A percentile compares a stretch with the other conserved stretches of the same genome.
These are phyloP conservation scores for Verbascum thapsus DNA, from an alignment of 257 asterid species.

Conservation along the genomic window DNA sequence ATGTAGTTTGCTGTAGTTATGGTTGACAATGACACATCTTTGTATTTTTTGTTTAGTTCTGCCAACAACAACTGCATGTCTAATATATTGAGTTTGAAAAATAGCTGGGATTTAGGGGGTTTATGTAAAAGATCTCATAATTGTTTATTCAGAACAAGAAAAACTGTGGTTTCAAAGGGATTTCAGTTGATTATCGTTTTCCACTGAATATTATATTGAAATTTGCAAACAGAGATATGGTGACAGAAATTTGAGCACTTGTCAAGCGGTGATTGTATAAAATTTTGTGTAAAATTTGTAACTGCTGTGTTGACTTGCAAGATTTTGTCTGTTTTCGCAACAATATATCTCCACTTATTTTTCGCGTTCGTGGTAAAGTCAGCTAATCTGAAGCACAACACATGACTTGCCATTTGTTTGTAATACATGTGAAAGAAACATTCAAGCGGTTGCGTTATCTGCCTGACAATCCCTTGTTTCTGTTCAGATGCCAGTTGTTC, in stretches of 20 bases:
- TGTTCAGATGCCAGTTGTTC: conserved; percentile 85
- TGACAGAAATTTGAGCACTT: neutral
- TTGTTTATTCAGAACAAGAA: neutral
- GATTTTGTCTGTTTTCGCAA: neutral
- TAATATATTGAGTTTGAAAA: neutral
- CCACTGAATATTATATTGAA: neutral
- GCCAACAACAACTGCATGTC: neutral
- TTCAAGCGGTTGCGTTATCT: neutral
- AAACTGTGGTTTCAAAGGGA: neutral
- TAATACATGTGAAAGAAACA: neutral
- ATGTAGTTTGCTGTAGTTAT: neutral
- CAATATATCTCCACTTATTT: neutral
- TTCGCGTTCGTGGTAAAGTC: neutral
- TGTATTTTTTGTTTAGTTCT: conserved; percentile 10
- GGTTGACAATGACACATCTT: neutral
- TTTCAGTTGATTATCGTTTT: neutral
- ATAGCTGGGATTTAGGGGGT: neutral
- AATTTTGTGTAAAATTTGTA: neutral
- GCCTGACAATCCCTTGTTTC: conserved; percentile 13
- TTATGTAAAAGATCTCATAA: conserved; percentile 6
- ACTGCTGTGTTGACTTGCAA: neutral
- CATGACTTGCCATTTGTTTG: neutral
- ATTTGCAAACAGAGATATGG: neutral
- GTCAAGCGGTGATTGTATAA: conserved; percentile 1
- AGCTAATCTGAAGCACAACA: neutral